Percentiles rank a stretch among this genome's conserved stretches.
Conservation (phyloP, 495 filamentous ascomycete genomes). For the Tuber borchii region DNA sequence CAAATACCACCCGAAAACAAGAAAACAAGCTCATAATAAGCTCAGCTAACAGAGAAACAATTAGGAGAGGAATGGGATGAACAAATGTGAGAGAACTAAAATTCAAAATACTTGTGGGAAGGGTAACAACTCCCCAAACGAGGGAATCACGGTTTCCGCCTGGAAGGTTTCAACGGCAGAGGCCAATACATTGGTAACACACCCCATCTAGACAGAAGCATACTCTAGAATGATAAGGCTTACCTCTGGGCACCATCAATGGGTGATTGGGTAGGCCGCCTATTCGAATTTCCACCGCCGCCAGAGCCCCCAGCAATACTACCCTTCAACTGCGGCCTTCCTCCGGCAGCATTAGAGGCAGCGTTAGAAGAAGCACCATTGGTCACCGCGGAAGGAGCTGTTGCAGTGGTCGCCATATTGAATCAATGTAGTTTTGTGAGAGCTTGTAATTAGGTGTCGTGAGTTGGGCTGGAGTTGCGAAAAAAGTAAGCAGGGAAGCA, state of each 20-base stretch:
- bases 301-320: constrained; percentile 32
- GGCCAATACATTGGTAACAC: constrained; percentile 9
- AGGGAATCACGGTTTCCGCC: background rate
- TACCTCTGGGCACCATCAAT: constrained; percentile 39
- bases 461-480: constrained; percentile 15
- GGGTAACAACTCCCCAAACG: background rate
- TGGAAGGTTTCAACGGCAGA: constrained; percentile 14
- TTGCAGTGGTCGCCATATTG: constrained; percentile 38
- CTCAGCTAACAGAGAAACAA: background rate
- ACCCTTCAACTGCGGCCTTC: constrained; percentile 38
- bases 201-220: background rate
- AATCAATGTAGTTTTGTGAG: constrained; percentile 20
- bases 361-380: constrained; percentile 30
- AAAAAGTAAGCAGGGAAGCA: constrained; percentile 18
- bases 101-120: background rate
- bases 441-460: constrained; percentile 29
- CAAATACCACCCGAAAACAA: background rate
- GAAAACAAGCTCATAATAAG: background rate
- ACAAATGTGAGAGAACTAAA: background rate
- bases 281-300: constrained; percentile 27
- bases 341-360: constrained; percentile 18
- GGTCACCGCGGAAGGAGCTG: constrained; percentile 38
- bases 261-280: constrained; percentile 38
- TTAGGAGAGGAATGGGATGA: background rate
- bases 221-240: constrained; percentile 24